phyloP scores from a whole-genome alignment of 1,284 basidiomycete species.

The Papiliotrema laurentii region DNA sequence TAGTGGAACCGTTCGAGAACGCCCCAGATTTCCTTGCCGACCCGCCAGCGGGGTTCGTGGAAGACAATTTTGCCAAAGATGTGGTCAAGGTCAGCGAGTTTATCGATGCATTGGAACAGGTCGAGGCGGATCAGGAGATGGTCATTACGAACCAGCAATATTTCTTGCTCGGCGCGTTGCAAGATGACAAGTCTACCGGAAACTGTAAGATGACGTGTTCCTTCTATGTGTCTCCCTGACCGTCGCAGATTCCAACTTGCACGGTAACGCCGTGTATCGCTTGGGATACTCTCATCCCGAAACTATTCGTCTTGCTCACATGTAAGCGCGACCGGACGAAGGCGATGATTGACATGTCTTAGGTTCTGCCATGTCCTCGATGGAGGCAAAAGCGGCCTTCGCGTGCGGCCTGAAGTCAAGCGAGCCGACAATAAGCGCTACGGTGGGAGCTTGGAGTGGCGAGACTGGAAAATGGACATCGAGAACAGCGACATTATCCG shows the following conservation, averaged over 20 bases:
- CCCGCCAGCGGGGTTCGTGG: slow-evolving; percentile 18
- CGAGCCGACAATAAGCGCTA: slow-evolving; percentile 13
- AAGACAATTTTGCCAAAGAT: slow-evolving; percentile 33
- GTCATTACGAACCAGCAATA: slow-evolving; percentile 21
- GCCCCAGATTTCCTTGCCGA: slow-evolving; percentile 21
- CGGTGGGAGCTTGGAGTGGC: slow-evolving; percentile 23
- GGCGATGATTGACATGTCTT: no score
- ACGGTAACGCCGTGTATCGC: slow-evolving; percentile 33
- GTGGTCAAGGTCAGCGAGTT: slow-evolving; percentile 29
- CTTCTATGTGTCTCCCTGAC: not conserved
- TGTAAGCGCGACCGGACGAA: no score
- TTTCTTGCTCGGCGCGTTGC: slow-evolving; percentile 25
- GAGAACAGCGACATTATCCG: slow-evolving; percentile 4
- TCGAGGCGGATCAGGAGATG: slow-evolving; percentile 12
- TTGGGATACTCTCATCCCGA: slow-evolving; percentile 23
- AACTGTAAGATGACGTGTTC: slow-evolving; percentile 18
- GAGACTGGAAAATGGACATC: slow-evolving; percentile 22
- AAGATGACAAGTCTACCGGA: slow-evolving; percentile 17
- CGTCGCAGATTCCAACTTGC: slow-evolving; percentile 30
- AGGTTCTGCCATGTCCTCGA: slow-evolving; percentile 39
- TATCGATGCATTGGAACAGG: slow-evolving; percentile 10
- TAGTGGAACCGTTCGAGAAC: slow-evolving; percentile 30
- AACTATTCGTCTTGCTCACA: slow-evolving; percentile 31
- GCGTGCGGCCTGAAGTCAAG: slow-evolving; percentile 15
- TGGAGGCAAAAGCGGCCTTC: slow-evolving; percentile 35